phyloP scores from a whole-genome alignment of 441 rosid genomes.

The Croton laevigatus region DNA sequence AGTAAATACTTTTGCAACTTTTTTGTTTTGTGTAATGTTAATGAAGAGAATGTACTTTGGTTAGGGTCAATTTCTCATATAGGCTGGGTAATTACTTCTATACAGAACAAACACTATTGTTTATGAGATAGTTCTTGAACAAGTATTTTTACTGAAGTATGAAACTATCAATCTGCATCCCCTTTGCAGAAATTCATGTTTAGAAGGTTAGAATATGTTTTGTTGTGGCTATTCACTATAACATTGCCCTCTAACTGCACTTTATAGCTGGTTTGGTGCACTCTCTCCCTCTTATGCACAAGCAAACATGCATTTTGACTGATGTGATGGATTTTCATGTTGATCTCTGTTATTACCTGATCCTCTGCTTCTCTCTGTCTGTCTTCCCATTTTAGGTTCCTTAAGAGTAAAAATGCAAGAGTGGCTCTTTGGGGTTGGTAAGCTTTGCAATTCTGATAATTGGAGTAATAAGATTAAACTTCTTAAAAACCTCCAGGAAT shows the following conservation, averaged over 20 bases:
- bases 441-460: conserved; percentile 23
- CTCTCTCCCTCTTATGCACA: neutral
- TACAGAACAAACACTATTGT: neutral
- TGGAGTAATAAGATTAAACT: conserved; percentile 35
- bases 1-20: neutral
- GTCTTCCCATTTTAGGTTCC: conserved; percentile 41
- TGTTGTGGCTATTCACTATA: neutral
- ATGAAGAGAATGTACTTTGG: neutral
- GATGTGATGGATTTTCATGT: neutral
- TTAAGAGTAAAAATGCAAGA: conserved; percentile 50
- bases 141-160: neutral
- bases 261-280: neutral
- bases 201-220: conserved; percentile 7
- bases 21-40: neutral
- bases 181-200: neutral
- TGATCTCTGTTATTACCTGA: neutral
- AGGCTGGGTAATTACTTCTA: neutral
- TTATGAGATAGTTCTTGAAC: conserved; percentile 2
- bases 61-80: neutral
- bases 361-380: conserved; percentile 7
- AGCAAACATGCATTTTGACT: neutral
- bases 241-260: neutral
- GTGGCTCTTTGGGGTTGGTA: conserved; percentile 61
- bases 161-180: neutral
- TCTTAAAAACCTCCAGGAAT: conserved; percentile 55